Evolutionary conservation across 164 flowering plant species (phyloP), one percentile per base, ranked within the genome.

Genomic region (Berberis vulgaris): DNA sequence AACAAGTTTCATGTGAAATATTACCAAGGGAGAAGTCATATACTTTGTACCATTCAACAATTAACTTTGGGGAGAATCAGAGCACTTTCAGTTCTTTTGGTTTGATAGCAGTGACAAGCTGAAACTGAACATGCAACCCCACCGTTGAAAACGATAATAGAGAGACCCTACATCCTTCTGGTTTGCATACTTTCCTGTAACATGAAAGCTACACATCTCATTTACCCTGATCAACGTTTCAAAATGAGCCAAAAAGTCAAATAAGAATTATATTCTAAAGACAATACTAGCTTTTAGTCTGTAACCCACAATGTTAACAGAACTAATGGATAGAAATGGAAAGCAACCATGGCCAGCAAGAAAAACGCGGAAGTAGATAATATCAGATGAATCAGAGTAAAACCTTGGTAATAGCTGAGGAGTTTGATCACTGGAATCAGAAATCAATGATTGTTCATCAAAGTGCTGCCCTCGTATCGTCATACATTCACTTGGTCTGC

Each of bases 361-460:
- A 83, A 73, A 26, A 80, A 79, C 81, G 47, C 9, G 64, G 83
- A 84, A 81, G 82, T 72, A 67, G 71, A 66, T 60, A 49, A 70
- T 58, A 77, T 76, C 72, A 50, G 78, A 81, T 79, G 73, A 62
- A 69, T 65, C 71, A 6, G 52, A 74, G 54, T 47, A 61, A 78
- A 79, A 76, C 77, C 78, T 81, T 50, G 86, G 83, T 72, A 59
- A 79, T 60, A 66, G 83, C 56, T 77, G 76, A 58, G 65, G 58
- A 45, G 68, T 67, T 64, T 59, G 65, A 71, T 80, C 67, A 53
- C 38, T 43, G 76, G 84, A 83, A 84, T 81, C 80, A 77, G 73
- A 81, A 76, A 70, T 83, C 76, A 79, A 83, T 82, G 67, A 82
- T 84, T 86, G 72, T 67, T 63, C 67, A 68, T 57, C 76, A 63